Conservation (phyloP, 805 yeast species). For the Jamesozyma rosinii region DNA sequence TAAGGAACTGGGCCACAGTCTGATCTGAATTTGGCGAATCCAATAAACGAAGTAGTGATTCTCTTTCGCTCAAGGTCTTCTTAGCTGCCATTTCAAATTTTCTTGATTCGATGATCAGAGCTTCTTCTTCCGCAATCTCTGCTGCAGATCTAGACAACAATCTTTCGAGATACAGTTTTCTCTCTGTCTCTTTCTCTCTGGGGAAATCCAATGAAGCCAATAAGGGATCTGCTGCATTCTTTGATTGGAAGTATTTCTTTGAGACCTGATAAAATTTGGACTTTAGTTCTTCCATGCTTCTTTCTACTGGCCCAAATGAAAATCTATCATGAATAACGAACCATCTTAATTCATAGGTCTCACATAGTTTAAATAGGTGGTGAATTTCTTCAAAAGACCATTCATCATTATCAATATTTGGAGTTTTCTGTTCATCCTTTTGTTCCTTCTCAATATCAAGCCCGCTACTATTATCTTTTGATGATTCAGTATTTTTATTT, state of each 20-base stretch:
- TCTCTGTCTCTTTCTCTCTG: conserved; percentile 59
- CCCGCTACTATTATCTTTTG: background rate
- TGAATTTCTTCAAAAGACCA: conserved; percentile 78
- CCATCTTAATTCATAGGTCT: conserved; percentile 47
- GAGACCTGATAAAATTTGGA: conserved; percentile 70
- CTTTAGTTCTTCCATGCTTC: conserved; percentile 72
- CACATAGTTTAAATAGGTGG: conserved; percentile 66
- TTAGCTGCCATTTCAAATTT: conserved; percentile 88
- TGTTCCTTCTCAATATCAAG: background rate
- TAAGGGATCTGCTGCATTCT: conserved; percentile 40
- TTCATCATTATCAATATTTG: conserved; percentile 1
- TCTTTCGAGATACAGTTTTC: conserved; percentile 73
- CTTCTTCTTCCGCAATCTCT: conserved; percentile 96
- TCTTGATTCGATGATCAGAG: conserved; percentile 83
- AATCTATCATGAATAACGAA: conserved; percentile 57
- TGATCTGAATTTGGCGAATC: conserved; percentile 83
- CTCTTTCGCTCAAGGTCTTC: conserved; percentile 75
- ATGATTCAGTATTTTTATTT: background rate
- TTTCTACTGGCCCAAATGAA: conserved; percentile 23
- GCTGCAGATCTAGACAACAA: conserved; percentile 82
- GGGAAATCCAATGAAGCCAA: conserved; percentile 61
- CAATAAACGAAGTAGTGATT: conserved; percentile 62
- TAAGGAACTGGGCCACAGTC: conserved; percentile 62
- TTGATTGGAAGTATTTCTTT: conserved; percentile 41
- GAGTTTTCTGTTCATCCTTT: background rate